phyloP scores from a whole-genome alignment of 768 basidiomycete species.

The Boletus subcaerulescens region DNA sequence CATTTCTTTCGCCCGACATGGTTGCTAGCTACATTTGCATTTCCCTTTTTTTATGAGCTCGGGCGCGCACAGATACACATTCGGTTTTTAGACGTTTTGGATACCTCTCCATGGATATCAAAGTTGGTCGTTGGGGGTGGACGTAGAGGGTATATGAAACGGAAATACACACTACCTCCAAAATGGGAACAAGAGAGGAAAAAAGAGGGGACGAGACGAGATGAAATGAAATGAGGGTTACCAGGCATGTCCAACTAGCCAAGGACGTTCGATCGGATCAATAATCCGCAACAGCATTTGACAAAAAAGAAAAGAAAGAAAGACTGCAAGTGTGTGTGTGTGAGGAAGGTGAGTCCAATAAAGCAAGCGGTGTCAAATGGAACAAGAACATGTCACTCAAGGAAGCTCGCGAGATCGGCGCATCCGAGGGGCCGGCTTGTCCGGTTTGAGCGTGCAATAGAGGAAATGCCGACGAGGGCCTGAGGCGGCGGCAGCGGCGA shows the following conservation, averaged over 20 bases:
- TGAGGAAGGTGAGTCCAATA: no score
- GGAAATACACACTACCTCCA: slow-evolving; percentile 19
- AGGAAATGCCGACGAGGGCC: slow-evolving; percentile 84
- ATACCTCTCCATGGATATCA: slow-evolving; percentile 10
- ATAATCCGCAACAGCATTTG: background rate
- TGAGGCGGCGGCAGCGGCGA: slow-evolving; percentile 60
- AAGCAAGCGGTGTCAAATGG: no score
- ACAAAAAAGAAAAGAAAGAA: no score
- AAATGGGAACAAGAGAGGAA: background rate
- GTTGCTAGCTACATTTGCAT: no score
- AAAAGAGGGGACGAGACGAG: background rate
- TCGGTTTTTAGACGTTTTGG: slow-evolving; percentile 5
- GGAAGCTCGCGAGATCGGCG: slow-evolving; percentile 41
- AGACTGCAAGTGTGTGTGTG: background rate
- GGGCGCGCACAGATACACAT: no score
- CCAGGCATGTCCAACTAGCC: no score
- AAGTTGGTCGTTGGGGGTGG: background rate
- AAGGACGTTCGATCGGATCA: no score
- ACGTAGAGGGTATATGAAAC: slow-evolving; percentile 15
- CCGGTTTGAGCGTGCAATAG: slow-evolving; percentile 72
- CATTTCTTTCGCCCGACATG: no score
- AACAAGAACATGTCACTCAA: background rate
- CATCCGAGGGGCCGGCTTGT: slow-evolving; percentile 43
- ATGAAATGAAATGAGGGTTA: background rate
- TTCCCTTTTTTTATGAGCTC: background rate